Conservation (phyloP, 1,284 basidiomycete species). For the Marasmius sp. region DNA sequence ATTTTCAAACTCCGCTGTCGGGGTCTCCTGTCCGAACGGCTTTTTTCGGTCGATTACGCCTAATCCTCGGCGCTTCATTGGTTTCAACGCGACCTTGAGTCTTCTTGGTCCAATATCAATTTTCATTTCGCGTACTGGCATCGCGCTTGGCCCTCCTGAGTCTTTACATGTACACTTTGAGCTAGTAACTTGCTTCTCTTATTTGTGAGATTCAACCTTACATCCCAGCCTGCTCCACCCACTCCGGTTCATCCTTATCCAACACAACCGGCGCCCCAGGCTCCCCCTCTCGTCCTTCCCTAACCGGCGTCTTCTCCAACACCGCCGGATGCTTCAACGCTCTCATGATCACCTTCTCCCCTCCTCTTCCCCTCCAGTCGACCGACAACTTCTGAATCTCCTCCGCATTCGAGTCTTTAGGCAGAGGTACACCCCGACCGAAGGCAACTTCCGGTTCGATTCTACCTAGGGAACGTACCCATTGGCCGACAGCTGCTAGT, state of each 20-base stretch:
- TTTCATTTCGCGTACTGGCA: too few species aligned
- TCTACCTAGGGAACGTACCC: conserved; percentile 57
- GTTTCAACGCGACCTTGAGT: too few species aligned
- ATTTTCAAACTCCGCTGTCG: too few species aligned
- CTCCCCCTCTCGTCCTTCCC: conserved; percentile 31
- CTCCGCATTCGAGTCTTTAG: conserved; percentile 30
- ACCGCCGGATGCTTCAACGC: conserved; percentile 49
- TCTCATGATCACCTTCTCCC: conserved; percentile 31
- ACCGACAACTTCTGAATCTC: conserved; percentile 37
- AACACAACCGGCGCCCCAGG: conserved; percentile 25
- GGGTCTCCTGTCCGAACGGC: too few species aligned
- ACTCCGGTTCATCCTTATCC: conserved; percentile 12
- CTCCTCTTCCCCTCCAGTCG: conserved; percentile 21
- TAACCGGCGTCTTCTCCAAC: conserved; percentile 43
- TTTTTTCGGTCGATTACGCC: too few species aligned
- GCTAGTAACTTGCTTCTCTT: not conserved
- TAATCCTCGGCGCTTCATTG: too few species aligned
- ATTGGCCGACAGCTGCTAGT: conserved; percentile 53
- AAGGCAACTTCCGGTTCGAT: conserved; percentile 42
- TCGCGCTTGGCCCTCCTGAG: too few species aligned
- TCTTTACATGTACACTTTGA: not conserved
- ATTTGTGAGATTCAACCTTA: not conserved
- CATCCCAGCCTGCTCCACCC: conserved; percentile 1
- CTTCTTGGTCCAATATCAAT: too few species aligned
- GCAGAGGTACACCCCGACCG: conserved; percentile 34